Base-by-base conservation (phyloP, 768 basidiomycete species). In the Kwoniella mangroviensis region DNA sequence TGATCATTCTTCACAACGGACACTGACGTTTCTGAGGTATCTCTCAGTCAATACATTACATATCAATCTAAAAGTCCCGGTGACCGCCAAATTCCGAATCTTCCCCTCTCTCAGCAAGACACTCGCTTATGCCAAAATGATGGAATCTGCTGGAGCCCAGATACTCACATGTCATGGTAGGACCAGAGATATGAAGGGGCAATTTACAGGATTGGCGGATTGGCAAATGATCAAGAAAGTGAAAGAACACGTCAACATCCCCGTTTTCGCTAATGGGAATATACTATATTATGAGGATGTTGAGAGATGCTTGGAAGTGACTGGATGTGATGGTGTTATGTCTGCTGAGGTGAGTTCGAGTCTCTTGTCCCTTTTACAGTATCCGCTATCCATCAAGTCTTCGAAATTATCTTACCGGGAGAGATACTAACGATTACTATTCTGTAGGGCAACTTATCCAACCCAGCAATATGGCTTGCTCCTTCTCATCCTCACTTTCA, bases 241-340 rank as follows among this genome's bases (percentile, higher is more conserved):
- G 75, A 97, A 95, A 82, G 83, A 91, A 74, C 92, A 92, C 0
- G 92, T 98, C 45, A 81, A 75, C 60, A 88, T 99, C 0, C 96
- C 95, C 3, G 94, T 99, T 4, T 92, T 99, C 81, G 95, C 96
- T 0, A 99, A 99, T 82, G 97, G 97, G 34, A 98, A 98, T 82
- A 88, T 98, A 69, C 89, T 98, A 13, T 93, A 90, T 81, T 87
- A 90, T 54, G 86, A 88, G n/a, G 95, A 98, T 82, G 88, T 98
- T 57, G 86, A 87, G 61, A 84, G 85, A 12, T 98, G 94, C 82
- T 84, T 99, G 41, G 87, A 87, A 24, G 88, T 88, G 59, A 99
- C 97, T 0, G 93, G 94, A 15, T 91, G 89, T 6, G 94, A 97
- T 77, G 96, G 89, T 0, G 90, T 98, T 68, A 97, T 98, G 94